phyloP scores from a whole-genome alignment of 2,329 filamentous ascomycete genomes.

The Neofusicoccum sp. region DNA sequence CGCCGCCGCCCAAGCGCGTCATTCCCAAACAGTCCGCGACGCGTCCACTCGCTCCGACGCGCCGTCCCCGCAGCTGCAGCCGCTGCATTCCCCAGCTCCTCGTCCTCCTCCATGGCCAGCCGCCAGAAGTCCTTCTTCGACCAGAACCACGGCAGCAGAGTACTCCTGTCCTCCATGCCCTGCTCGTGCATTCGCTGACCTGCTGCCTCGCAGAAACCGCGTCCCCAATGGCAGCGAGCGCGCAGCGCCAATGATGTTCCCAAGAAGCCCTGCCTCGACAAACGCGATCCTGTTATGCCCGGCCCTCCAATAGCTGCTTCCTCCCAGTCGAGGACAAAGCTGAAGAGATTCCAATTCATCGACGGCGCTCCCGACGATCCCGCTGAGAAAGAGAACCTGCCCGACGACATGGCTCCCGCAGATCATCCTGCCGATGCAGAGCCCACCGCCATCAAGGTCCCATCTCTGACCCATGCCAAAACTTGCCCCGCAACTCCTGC shows the following conservation, averaged over 20 bases:
- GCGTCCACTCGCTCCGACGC: conserved; percentile 12
- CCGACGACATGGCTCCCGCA: neutral
- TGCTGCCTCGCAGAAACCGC: neutral
- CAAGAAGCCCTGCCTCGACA: conserved; percentile 24
- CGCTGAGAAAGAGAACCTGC: conserved; percentile 46
- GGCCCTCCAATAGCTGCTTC: conserved; percentile 49
- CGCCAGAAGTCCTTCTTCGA: conserved; percentile 54
- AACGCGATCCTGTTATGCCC: conserved; percentile 25
- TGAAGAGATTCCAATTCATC: conserved; percentile 55
- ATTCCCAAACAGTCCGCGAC: conserved; percentile 13
- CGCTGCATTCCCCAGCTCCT: neutral
- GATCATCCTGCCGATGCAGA: neutral
- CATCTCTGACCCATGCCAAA: conserved; percentile 28
- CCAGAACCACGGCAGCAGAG: conserved; percentile 36
- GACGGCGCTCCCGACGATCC: conserved; percentile 35
- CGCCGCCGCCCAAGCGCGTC: neutral
- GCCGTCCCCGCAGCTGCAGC: neutral
- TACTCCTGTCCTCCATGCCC: neutral
- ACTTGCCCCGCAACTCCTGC: conserved; percentile 53
- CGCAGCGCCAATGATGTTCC: conserved; percentile 29
- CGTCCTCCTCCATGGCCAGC: conserved; percentile 39
- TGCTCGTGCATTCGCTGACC: neutral
- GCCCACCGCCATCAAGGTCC: conserved; percentile 25
- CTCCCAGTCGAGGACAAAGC: conserved; percentile 53
- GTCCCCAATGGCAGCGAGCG: conserved; percentile 33